Evolutionary conservation across 345 rosid species (phyloP), one percentile per base, ranked within the genome.

Genomic region (Linum tenue): DNA sequence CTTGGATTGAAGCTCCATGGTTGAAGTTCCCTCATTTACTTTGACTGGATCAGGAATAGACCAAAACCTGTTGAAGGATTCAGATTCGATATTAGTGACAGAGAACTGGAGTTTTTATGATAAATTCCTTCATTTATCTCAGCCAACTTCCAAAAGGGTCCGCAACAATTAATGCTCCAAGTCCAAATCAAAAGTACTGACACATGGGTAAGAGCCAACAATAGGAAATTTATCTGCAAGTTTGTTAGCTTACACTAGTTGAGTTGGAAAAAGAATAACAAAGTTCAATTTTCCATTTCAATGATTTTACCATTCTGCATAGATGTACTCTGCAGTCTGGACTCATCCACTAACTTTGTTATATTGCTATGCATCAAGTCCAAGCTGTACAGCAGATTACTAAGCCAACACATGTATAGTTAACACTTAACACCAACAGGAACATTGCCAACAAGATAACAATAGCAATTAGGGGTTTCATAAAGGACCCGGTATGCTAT

Each of bases 1-100:
- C 2, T 55, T 72, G 60, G 74, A 59, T 68, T 75, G 84, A 67
- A 64, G 79, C 65, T 58, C 75, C 61, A 61, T 37, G 42, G 77
- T 63, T 7, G 79, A 72, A 43, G 73, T 73, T 57, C 75, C 77
- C 40, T 73, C 83, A 58, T 74, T 77, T 41, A 65, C 73, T 64
- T 73, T 66, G 14, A 62, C 62, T 11, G 82, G 78, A 71, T 84
- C 91, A 57, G 84, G 77, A 72, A 66, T 65, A 50, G 75, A 69
- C 89, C 87, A 84, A 59, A 90, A 74, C 82, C 99, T 90, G 75
- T 12, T 2, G 39, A 69, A 59, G 12, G 64, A 39, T 35, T 39
- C 17, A 37, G 48, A 37, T 9, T 41, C 5, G 5, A 41, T 4
- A 41, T 8, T 4, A 41, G 44, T 41, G 9, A 41, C 5, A 41